Evolutionary conservation across 495 filamentous ascomycete species (phyloP).

Genomic region (Aspergillus steynii): DNA sequence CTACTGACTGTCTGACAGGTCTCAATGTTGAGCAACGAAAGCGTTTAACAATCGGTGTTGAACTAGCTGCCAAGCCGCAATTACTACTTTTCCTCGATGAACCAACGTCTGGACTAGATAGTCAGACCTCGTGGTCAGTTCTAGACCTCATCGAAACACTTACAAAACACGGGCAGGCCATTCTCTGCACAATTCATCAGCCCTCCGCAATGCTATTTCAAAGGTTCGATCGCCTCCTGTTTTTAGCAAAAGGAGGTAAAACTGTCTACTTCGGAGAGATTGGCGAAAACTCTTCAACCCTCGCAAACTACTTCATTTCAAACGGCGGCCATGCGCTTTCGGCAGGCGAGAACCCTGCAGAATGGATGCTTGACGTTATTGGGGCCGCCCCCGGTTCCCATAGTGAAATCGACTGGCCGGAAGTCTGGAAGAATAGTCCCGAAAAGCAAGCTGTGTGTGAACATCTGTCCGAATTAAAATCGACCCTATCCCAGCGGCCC

Average conservation of each 20-base stretch:
- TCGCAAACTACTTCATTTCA: slow-evolving; percentile 62
- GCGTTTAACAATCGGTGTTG: background rate
- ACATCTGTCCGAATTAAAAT: slow-evolving; percentile 63
- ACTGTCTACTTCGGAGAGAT: slow-evolving; percentile 7
- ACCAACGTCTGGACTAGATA: slow-evolving; percentile 6
- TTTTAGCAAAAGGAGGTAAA: background rate
- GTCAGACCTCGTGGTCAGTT: slow-evolving; percentile 8
- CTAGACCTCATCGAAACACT: background rate
- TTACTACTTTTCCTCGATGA: slow-evolving; percentile 6
- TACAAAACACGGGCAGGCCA: slow-evolving; percentile 1
- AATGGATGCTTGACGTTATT: slow-evolving; percentile 88
- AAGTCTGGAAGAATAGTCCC: slow-evolving; percentile 66
- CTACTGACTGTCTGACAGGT: slow-evolving; percentile 38
- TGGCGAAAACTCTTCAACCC: background rate
- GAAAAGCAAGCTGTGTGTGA: slow-evolving; percentile 62
- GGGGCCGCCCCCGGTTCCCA: slow-evolving; percentile 73
- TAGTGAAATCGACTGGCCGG: slow-evolving; percentile 71
- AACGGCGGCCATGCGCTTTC: slow-evolving; percentile 64
- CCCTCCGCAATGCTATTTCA: slow-evolving; percentile 63
- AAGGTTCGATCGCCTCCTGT: slow-evolving; percentile 51
- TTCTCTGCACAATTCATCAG: slow-evolving; percentile 5
- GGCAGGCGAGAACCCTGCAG: slow-evolving; percentile 71
- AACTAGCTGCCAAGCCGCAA: slow-evolving; percentile 7
- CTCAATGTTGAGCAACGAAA: slow-evolving; percentile 7
- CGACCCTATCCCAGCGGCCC: slow-evolving; percentile 38